Percentiles rank a stretch among this genome's conserved stretches.
Evolutionary conservation across 2,329 filamentous ascomycete species (phyloP).

Genomic region (Fusarium luffae): DNA sequence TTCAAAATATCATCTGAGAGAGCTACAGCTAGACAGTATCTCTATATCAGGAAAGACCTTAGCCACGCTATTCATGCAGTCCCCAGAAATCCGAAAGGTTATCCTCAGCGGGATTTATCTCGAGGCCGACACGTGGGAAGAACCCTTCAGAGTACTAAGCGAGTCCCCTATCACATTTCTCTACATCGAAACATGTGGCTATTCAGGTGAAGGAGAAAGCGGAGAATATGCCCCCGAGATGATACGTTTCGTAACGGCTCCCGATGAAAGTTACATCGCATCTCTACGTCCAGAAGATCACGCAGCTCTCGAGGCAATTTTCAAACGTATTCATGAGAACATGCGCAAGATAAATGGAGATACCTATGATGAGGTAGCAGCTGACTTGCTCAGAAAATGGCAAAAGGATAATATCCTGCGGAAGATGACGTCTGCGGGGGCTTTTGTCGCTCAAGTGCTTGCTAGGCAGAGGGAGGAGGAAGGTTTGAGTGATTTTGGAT

Average conservation of each 20-base stretch:
- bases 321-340: neutral
- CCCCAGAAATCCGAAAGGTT: neutral
- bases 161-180: neutral
- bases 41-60: neutral
- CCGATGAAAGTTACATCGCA: neutral
- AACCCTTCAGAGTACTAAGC: neutral
- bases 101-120: neutral
- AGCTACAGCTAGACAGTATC: neutral
- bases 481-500: neutral
- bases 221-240: fast-evolving
- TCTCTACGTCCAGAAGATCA: neutral
- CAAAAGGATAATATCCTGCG: neutral
- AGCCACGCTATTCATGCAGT: neutral
- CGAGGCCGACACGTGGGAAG: neutral
- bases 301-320: neutral
- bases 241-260: neutral
- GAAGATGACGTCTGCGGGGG: neutral
- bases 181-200: constrained; percentile 1
- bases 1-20: neutral
- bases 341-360: neutral
- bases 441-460: neutral
- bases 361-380: neutral
- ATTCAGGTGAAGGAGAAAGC: neutral
- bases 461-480: neutral
- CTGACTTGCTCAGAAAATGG: neutral